Evolutionary conservation across 2,329 filamentous ascomycete genomes (phyloP).

Genomic region (Penicillium carneum): DNA sequence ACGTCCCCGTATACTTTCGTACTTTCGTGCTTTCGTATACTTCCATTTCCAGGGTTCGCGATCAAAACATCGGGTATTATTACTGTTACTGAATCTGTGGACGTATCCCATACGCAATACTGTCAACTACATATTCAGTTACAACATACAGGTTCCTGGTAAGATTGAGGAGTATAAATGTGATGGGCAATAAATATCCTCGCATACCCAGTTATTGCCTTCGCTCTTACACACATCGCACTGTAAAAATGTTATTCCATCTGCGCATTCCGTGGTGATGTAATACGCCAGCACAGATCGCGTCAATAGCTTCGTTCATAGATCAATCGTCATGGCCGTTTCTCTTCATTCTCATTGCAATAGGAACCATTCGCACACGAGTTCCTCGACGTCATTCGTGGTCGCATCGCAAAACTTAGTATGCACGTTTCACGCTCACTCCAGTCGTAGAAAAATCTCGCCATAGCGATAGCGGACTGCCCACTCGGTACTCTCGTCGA

Average conservation of each 20-base stretch:
- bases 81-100: constrained; percentile 26
- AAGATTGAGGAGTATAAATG: constrained; percentile 27
- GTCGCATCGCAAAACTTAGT: background rate
- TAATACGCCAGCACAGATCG: constrained; percentile 7
- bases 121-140: constrained; percentile 16
- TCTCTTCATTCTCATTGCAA: background rate
- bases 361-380: background rate
- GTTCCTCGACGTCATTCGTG: background rate
- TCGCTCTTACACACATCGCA: background rate
- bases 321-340: background rate
- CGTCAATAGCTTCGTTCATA: constrained; percentile 6
- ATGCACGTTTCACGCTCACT: constrained; percentile 1
- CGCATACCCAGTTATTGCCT: background rate
- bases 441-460: constrained; percentile 39
- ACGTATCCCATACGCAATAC: constrained; percentile 33
- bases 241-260: constrained; percentile 5
- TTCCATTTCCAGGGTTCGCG: constrained; percentile 17
- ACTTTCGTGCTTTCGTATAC: background rate
- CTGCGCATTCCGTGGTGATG: constrained; percentile 6
- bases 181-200: background rate
- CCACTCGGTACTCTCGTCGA: constrained; percentile 38
- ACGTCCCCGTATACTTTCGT: background rate
- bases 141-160: constrained; percentile 33
- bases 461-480: constrained; percentile 37
- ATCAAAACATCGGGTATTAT: constrained; percentile 27